Evolutionary conservation across 1,284 basidiomycete species (phyloP).

Genomic region (Cryptococcus deneoformans): DNA sequence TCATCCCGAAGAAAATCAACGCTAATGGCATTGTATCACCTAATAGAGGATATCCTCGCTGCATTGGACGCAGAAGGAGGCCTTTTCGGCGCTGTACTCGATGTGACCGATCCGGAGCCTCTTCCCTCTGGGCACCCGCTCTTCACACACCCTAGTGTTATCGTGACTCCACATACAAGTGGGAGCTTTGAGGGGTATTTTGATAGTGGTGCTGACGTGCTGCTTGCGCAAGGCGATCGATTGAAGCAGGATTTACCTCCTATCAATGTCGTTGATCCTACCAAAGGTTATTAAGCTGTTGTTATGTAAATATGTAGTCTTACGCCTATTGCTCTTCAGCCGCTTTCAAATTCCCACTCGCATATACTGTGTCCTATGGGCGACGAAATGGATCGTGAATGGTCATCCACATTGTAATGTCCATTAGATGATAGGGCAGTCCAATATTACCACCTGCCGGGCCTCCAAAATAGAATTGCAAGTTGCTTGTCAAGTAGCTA

Average conservation of each 20-base stretch:
- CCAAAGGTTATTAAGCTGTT: slow-evolving; percentile 9
- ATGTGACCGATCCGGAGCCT: slow-evolving; percentile 44
- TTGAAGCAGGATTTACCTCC: slow-evolving; percentile 19
- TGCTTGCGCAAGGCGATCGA: slow-evolving; percentile 34
- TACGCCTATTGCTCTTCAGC: neutral
- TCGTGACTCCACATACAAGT: slow-evolving; percentile 32
- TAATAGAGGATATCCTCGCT: slow-evolving; percentile 23
- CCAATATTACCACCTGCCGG: no score
- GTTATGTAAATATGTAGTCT: neutral
- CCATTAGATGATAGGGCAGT: no score
- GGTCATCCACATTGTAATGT: no score
- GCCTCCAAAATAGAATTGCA: no score
- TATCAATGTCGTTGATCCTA: slow-evolving; percentile 12
- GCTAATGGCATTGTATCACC: neutral
- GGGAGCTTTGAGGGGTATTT: slow-evolving; percentile 29
- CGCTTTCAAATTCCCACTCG: neutral
- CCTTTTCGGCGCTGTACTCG: slow-evolving; percentile 33
- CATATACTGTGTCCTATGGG: no score
- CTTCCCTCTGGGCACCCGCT: slow-evolving; percentile 29
- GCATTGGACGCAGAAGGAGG: slow-evolving; percentile 23
- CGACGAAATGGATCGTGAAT: no score
- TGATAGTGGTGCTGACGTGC: slow-evolving; percentile 22
- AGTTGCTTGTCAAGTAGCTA: no score
- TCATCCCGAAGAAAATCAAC: slow-evolving; percentile 12
- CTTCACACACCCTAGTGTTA: slow-evolving; percentile 26